These are phyloP conservation scores for Suillus clintonianus DNA, from an alignment of 768 basidiomycete genomes.

Conservation along the genomic window DNA sequence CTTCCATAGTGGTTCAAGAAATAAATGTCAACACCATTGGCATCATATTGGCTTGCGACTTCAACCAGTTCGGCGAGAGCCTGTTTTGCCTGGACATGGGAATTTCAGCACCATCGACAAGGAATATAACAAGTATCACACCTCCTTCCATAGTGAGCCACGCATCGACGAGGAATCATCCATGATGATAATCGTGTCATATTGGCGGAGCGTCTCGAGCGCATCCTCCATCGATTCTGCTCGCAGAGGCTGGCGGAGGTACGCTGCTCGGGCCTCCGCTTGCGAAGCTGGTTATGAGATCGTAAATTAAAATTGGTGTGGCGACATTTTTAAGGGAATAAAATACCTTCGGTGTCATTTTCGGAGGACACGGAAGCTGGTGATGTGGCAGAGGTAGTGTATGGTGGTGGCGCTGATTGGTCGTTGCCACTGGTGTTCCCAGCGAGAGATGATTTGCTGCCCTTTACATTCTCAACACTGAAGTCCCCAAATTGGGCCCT, in stretches of 20 bases:
- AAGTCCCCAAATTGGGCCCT: conserved; percentile 9
- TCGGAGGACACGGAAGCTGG: conserved; percentile 8
- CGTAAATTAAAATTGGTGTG: conserved; percentile 23
- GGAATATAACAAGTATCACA: conserved; percentile 15
- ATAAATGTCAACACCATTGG: conserved; percentile 61
- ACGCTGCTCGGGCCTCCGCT: background rate
- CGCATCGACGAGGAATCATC: conserved; percentile 66
- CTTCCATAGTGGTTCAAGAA: conserved; percentile 51
- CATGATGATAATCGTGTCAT: conserved; percentile 59
- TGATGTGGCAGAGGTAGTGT: conserved; percentile 11
- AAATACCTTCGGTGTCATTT: conserved; percentile 17
- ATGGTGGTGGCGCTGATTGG: conserved; percentile 25
- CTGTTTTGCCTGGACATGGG: conserved; percentile 36
- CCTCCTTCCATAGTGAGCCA: conserved; percentile 51
- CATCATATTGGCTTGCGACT: conserved; percentile 50
- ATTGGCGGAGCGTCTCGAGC: conserved; percentile 41
- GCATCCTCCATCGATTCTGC: conserved; percentile 29
- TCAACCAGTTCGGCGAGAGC: conserved; percentile 52
- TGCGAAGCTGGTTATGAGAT: conserved; percentile 19
- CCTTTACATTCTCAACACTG: conserved; percentile 6
- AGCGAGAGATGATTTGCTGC: background rate
- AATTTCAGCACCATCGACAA: background rate
- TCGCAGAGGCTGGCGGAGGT: conserved; percentile 25
- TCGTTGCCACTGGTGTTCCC: background rate
- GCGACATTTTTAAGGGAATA: conserved; percentile 16